phyloP scores from a whole-genome alignment of 306 rosid species.

The Begonia masoniana region DNA sequence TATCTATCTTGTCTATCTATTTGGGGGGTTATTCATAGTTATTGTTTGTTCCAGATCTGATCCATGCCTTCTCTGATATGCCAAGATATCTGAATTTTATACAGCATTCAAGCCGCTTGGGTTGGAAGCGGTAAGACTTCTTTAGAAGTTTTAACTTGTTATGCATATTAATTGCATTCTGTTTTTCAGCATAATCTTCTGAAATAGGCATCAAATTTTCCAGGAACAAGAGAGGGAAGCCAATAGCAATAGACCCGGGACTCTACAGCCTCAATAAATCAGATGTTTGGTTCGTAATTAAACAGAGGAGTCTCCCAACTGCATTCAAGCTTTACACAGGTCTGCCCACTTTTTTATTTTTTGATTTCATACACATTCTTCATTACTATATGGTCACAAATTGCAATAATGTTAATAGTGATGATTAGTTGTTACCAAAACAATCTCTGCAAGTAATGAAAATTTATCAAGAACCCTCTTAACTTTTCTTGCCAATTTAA shows the following conservation, averaged over 20 bases:
- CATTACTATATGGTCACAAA: too few species aligned
- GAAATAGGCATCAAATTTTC: constrained; percentile 1
- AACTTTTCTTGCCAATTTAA: too few species aligned
- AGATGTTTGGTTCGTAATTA: constrained; percentile 80
- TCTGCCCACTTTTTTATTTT: constrained; percentile 10
- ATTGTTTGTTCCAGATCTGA: constrained; percentile 46
- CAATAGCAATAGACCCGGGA: constrained; percentile 76
- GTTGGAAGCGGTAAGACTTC: constrained; percentile 63
- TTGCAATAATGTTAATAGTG: too few species aligned
- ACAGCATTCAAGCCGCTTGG: constrained; percentile 73
- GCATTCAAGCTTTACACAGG: constrained; percentile 94
- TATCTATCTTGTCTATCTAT: background rate
- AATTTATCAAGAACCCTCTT: too few species aligned
- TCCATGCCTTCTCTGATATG: constrained; percentile 57
- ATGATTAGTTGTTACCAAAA: too few species aligned
- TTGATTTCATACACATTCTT: background rate
- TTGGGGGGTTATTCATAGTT: background rate
- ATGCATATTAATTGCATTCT: too few species aligned
- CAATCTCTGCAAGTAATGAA: too few species aligned
- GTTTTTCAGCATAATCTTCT: too few species aligned
- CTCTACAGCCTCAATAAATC: constrained; percentile 68
- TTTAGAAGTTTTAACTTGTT: background rate
- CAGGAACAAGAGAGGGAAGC: constrained; percentile 88
- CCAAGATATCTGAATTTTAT: constrained; percentile 73
- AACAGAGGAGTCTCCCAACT: constrained; percentile 69